phyloP scores from a whole-genome alignment of 2,329 filamentous ascomycete species.

The Sclerotinia trifoliorum region DNA sequence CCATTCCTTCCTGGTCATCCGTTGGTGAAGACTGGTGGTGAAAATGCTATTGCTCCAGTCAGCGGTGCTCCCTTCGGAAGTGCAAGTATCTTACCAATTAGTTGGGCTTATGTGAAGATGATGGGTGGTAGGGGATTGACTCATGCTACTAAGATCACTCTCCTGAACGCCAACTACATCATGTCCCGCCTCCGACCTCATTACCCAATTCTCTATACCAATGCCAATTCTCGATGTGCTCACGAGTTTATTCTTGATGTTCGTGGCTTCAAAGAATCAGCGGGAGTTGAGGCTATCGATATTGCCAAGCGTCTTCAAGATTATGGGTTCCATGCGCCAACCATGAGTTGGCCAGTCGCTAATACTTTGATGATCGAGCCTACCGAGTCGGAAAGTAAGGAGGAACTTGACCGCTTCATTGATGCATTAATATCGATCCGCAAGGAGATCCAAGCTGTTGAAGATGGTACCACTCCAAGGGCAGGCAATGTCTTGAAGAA shows the following conservation, averaged over 20 bases:
- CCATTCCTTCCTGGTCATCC: conserved; percentile 72
- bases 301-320: conserved; percentile 96
- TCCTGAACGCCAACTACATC: conserved; percentile 98
- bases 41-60: conserved; percentile 65
- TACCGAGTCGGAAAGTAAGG: conserved; percentile 88
- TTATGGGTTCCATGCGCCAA: conserved; percentile 95
- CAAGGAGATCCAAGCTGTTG: conserved; percentile 77
- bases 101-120: conserved; percentile 91
- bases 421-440: conserved; percentile 86
- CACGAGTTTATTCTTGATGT: conserved; percentile 97
- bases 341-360: conserved; percentile 93
- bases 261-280: conserved; percentile 77
- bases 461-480: conserved; percentile 72
- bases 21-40: conserved; percentile 54
- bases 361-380: conserved; percentile 99
- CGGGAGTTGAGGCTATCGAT: conserved; percentile 87
- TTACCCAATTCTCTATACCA: conserved; percentile 93
- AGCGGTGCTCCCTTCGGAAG: conserved; percentile 84
- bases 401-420: conserved; percentile 90
- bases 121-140: conserved; percentile 84
- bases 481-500: conserved; percentile 85
- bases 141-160: conserved; percentile 84
- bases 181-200: conserved; percentile 81
- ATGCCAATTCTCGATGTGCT: conserved; percentile 80
- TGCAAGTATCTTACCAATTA: conserved; percentile 89